Evolutionary conservation across 1,284 basidiomycete genomes (phyloP).

Genomic region (Puccinia brachypodii): DNA sequence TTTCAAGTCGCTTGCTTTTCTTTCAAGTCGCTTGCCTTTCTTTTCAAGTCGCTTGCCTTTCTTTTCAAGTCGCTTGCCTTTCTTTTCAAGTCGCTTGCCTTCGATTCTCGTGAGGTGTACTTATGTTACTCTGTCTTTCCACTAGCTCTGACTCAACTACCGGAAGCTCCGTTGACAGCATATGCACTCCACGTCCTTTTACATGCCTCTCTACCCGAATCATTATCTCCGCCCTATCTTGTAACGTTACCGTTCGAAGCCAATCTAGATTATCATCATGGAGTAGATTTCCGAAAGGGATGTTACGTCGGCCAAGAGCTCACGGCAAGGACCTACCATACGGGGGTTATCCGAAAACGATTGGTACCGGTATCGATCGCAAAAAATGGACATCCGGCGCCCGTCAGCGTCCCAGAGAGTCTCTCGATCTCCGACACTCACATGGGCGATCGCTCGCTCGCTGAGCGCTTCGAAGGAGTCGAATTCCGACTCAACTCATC

Average conservation of each 20-base stretch:
- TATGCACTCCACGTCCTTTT: constrained; percentile 27
- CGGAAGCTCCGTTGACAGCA: background rate
- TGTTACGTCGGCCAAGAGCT: constrained; percentile 98
- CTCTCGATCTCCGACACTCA: constrained; percentile 9
- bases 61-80: background rate
- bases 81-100: background rate
- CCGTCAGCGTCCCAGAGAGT: background rate
- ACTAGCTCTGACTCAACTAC: constrained; percentile 8
- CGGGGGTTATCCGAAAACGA: constrained; percentile 85
- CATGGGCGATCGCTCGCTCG: background rate
- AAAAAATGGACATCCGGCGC: constrained; percentile 3
- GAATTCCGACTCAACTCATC: background rate
- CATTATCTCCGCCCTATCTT: constrained; percentile 28
- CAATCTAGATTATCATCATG: constrained; percentile 35
- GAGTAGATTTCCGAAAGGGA: constrained; percentile 95
- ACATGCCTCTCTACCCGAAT: constrained; percentile 19
- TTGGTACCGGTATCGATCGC: constrained; percentile 72
- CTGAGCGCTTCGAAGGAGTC: background rate
- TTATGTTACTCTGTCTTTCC: background rate
- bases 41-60: background rate
- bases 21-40: background rate
- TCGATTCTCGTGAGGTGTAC: background rate
- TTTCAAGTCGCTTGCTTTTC: background rate
- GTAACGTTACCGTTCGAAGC: constrained; percentile 45
- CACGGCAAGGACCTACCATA: constrained; percentile 94